Conservation (phyloP, 257 asterid species). For the Solanum lycopersicoides region DNA sequence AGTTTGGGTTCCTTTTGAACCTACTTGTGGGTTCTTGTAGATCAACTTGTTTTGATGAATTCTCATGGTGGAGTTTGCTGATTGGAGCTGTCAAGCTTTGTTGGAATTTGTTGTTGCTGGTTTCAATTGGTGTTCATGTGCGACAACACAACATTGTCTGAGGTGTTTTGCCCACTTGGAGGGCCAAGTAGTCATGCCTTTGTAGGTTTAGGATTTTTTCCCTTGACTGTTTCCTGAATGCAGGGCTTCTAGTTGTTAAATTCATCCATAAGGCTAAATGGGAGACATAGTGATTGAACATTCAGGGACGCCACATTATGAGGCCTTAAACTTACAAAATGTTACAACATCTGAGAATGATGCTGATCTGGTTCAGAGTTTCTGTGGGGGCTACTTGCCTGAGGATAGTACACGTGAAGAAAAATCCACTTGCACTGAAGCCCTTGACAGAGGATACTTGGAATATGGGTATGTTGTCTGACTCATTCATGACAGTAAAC, state of each 20-base stretch:
- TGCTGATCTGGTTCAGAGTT: conserved; percentile 5
- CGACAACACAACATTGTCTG: conserved; percentile 48
- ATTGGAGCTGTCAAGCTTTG: conserved; percentile 59
- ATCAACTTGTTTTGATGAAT: conserved; percentile 46
- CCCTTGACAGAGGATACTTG: conserved; percentile 50
- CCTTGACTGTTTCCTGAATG: conserved; percentile 55
- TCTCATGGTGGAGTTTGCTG: conserved; percentile 40
- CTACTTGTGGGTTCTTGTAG: conserved; percentile 34
- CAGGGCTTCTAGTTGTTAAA: conserved; percentile 52
- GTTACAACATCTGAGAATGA: conserved; percentile 11
- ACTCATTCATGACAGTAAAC: not conserved
- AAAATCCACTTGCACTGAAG: conserved; percentile 17
- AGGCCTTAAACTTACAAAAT: conserved; percentile 13
- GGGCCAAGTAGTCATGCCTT: conserved; percentile 48
- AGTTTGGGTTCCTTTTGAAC: conserved; percentile 31
- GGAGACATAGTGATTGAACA: conserved; percentile 37
- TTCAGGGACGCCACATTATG: conserved; percentile 16
- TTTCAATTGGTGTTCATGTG: conserved; percentile 48
- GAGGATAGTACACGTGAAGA: conserved; percentile 12
- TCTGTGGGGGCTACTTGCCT: conserved; percentile 9
- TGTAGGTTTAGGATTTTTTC: conserved; percentile 31
- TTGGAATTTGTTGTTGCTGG: conserved; percentile 69
- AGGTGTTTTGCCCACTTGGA: conserved; percentile 51
- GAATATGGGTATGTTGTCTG: conserved; percentile 55
- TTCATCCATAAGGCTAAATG: conserved; percentile 26